Base-by-base conservation (phyloP, 2,329 filamentous ascomycete genomes). In the Clarireedia hainanense region DNA sequence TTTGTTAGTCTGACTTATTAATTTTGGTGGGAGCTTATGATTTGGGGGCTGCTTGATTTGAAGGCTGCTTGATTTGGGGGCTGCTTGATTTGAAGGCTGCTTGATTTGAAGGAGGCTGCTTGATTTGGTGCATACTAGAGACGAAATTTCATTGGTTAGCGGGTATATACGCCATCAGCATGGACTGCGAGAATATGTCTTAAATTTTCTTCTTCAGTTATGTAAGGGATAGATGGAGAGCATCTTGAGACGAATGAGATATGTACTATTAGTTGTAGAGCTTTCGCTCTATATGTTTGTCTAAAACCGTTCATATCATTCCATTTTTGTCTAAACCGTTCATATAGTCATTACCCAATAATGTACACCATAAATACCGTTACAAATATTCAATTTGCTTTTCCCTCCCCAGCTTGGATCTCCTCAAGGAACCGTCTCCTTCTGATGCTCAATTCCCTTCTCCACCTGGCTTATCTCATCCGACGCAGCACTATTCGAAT, bases 401-500 rank as follows among this genome's bases (percentile, higher is more conserved):
- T 3, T 42, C 6, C 2, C 4, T 2, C 17, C 23, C 5, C 15
- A 14, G 12, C 15, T 14, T 40, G n/a, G 6, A 23, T 12, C 24
- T 20, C 1, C 40, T 24, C 45, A 43, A 9, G 15, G 2, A 17
- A 0, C 12, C 34, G 14, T 34, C 46, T 54, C 43, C 23, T 9
- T 15, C 14, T 26, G 5, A 14, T 30, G 15, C 5, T 2, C 23
- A 26, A 26, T 15, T 15, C 24, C 24, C 24, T 27, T 47, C 17
- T 47, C 45, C 23, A 23, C 43, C 43, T 27, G 20, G 9, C 43
- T 23, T 14, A 46, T 23, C 43, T 23, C 17, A 17, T 27, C 43
- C 12, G 20, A 46, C 20, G 20, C 20, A 59, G 50, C 2, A 55
- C 57, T 53, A 49, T 57, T 5, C 9, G 27, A 30, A 45, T 49